These are phyloP conservation scores for Astrothelium macrocarpum DNA, from an alignment of 495 filamentous ascomycete species.

Conservation along the genomic window DNA sequence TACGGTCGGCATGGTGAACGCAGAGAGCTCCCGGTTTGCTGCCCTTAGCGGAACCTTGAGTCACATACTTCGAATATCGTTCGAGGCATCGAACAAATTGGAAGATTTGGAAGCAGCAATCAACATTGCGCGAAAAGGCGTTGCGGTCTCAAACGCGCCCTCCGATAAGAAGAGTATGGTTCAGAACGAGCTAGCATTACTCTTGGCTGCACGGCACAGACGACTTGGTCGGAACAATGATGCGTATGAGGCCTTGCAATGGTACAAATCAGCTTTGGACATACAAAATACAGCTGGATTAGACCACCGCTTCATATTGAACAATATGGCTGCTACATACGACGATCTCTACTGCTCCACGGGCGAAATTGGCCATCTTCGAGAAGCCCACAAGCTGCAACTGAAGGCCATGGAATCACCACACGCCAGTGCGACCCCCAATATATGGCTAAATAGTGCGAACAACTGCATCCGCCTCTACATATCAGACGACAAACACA, in stretches of 20 bases:
- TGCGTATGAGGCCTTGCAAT: neutral
- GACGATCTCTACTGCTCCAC: neutral
- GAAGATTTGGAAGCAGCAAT: neutral
- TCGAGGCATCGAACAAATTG: neutral
- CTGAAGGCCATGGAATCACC: neutral
- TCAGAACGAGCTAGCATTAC: neutral
- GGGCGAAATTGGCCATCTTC: neutral
- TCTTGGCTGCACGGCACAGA: neutral
- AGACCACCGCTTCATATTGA: neutral
- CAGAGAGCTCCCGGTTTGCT: neutral
- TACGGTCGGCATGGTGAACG: neutral
- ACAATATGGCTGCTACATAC: neutral
- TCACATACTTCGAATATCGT: neutral
- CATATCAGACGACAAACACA: neutral
- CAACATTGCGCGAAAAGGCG: neutral
- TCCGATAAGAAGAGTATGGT: neutral
- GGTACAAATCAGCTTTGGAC: neutral
- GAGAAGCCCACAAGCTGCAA: neutral
- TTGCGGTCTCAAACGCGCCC: neutral
- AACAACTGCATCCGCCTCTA: neutral
- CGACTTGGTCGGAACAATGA: neutral
- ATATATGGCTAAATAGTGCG: neutral
- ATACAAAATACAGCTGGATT: neutral
- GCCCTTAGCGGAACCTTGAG: neutral
- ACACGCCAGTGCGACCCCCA: neutral